Evolutionary conservation across 1,284 basidiomycete species (phyloP).

Genomic region (Baeospora myosura): DNA sequence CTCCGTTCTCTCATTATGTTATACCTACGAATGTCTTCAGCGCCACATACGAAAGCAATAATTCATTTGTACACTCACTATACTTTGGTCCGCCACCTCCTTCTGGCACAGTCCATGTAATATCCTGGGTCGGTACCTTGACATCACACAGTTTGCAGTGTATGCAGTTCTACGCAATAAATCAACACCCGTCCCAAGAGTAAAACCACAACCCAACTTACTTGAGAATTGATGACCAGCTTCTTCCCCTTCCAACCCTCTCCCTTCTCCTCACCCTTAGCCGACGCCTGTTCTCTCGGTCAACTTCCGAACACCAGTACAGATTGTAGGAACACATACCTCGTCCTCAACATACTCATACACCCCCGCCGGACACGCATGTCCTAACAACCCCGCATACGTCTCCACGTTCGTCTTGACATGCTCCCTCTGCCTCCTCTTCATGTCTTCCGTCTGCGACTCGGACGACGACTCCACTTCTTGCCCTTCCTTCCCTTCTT

Average conservation of each 20-base stretch:
- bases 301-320: neutral
- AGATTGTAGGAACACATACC: conserved; percentile 13
- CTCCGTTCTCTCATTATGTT: no score
- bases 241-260: conserved; percentile 75
- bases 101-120: conserved; percentile 91
- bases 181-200: conserved; percentile 4
- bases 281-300: neutral
- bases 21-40: no score
- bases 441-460: conserved; percentile 43
- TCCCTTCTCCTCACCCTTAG: conserved; percentile 24
- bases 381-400: conserved; percentile 82
- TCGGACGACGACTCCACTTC: conserved; percentile 34
- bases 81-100: conserved; percentile 93
- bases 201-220: conserved; percentile 24
- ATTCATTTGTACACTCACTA: conserved; percentile 63
- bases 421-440: conserved; percentile 53
- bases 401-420: conserved; percentile 72
- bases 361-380: conserved; percentile 92
- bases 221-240: conserved; percentile 94
- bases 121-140: conserved; percentile 90
- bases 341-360: conserved; percentile 93
- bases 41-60: no score
- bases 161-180: conserved; percentile 77
- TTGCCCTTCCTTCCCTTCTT: conserved; percentile 16
- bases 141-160: conserved; percentile 94